Percentiles rank a stretch among this genome's conserved stretches.
Conservation (phyloP, 306 rosid genomes). For the Urtica urens region DNA sequence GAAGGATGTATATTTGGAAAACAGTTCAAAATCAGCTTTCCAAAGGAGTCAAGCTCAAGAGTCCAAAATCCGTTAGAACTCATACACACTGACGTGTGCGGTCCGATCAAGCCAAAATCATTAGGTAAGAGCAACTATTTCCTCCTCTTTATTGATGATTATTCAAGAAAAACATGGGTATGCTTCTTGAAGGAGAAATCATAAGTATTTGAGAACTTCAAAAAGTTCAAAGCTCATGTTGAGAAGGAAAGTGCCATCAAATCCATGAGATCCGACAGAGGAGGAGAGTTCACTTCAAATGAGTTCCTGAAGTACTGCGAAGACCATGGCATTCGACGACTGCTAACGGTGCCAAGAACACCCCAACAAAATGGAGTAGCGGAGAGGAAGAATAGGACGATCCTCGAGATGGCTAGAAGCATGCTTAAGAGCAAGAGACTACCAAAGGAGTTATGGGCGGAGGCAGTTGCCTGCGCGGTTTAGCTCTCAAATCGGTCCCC, state of each 20-base stretch:
- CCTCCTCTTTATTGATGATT: slow-evolving; percentile 1
- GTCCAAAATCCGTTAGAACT: not conserved
- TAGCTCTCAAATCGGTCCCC: not conserved
- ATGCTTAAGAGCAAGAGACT: not conserved
- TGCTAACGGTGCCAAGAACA: not conserved
- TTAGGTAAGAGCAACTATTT: not conserved
- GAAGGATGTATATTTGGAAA: not conserved
- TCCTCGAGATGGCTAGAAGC: not conserved
- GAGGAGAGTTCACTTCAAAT: not conserved
- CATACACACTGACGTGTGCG: not conserved
- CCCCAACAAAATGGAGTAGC: not conserved
- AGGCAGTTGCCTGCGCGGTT: not conserved
- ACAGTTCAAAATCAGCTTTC: not conserved
- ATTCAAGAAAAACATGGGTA: not conserved
- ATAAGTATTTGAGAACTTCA: not conserved
- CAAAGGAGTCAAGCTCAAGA: not conserved
- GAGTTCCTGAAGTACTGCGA: not conserved
- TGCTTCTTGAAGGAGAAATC: not conserved
- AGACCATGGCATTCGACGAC: not conserved
- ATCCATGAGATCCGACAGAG: not conserved
- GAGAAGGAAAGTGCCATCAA: not conserved
- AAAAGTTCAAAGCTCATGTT: not conserved
- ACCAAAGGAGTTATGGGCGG: not conserved
- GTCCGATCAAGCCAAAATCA: not conserved
- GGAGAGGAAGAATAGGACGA: not conserved